Conservation (phyloP, 257 asterid species). For the Nicotiana obtusifolia region DNA sequence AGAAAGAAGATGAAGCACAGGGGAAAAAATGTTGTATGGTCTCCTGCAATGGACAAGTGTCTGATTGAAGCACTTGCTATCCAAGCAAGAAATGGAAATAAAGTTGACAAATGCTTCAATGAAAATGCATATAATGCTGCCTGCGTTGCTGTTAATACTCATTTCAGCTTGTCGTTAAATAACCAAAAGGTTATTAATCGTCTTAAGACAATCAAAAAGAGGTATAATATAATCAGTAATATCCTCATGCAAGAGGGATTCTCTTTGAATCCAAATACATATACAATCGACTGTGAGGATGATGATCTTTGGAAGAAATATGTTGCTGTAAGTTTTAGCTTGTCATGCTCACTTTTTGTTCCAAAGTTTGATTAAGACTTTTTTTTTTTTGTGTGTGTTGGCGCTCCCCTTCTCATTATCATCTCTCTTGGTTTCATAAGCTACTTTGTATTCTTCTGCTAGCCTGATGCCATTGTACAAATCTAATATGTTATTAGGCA, state of each 20-base stretch:
- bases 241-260: slow-evolving; percentile 6
- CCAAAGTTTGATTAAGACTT: neutral
- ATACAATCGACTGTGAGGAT: slow-evolving; percentile 7
- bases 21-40: slow-evolving; percentile 13
- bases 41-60: slow-evolving; percentile 10
- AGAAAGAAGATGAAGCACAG: slow-evolving; percentile 7
- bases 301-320: slow-evolving; percentile 10
- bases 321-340: slow-evolving; percentile 4
- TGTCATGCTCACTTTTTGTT: neutral
- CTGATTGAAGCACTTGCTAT: slow-evolving; percentile 10
- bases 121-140: slow-evolving; percentile 9
- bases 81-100: slow-evolving; percentile 13
- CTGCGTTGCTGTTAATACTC: slow-evolving; percentile 4
- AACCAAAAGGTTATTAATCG: slow-evolving; percentile 12
- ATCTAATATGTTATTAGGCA: slow-evolving; percentile 6
- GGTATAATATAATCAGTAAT: slow-evolving; percentile 3
- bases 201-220: slow-evolving; percentile 10
- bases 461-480: neutral
- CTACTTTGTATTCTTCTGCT: neutral
- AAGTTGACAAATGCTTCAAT: slow-evolving; percentile 11
- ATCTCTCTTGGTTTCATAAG: neutral
- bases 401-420: neutral
- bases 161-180: slow-evolving; percentile 2
- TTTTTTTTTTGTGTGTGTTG: neutral
- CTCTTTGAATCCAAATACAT: slow-evolving; percentile 1